Evolutionary conservation across 345 rosid genomes (phyloP), one percentile per base, ranked within the genome.

Genomic region (Reutealis trisperma): DNA sequence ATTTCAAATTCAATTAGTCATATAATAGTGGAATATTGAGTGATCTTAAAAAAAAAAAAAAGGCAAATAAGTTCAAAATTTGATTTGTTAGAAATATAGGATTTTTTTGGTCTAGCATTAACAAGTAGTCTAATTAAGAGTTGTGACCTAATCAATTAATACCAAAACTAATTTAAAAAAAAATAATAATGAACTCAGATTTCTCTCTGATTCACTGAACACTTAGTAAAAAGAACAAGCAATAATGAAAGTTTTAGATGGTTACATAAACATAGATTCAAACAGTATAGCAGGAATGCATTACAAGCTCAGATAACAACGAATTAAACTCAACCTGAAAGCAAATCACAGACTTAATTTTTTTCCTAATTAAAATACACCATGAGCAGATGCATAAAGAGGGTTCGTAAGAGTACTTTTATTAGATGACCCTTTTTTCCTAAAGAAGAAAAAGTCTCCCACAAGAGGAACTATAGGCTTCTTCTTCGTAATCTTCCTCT

Each of bases 401-500:
- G 91, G 74, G 72, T 81, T 83, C 4, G 77, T 71, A 62, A 80
- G 80, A 70, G 52, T 32, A 37, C 41, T 37, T 61, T 77, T 70
- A 7, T 78, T 63, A 5, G 75, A 24, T 1, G 83, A 73, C 1
- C 69, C 78, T 71, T 86, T 93, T 77, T 85, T 91, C 91, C 82
- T 88, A 37, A 37, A 37, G 85, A 78, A 87, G 74, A 91, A 73
- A 58, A 88, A 83, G 66, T 93, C 94, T 57, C 91, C 90, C 63
- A 91, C 84, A 8, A 91, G 88, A 63, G 98, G 99, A 78, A 93
- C 83, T 0, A 93, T 87, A 27, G 98, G 99, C 83, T 93, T 94
- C 92, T 87, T 88, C 87, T 89, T 92, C 88, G 14, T 84, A 82
- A 16, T 66, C 77, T 78, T 86, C 77, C 60, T 78, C 75, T 78